Conservation (phyloP, 2,329 filamentous ascomycete genomes). For the Phaeophleospora eucalypticola region DNA sequence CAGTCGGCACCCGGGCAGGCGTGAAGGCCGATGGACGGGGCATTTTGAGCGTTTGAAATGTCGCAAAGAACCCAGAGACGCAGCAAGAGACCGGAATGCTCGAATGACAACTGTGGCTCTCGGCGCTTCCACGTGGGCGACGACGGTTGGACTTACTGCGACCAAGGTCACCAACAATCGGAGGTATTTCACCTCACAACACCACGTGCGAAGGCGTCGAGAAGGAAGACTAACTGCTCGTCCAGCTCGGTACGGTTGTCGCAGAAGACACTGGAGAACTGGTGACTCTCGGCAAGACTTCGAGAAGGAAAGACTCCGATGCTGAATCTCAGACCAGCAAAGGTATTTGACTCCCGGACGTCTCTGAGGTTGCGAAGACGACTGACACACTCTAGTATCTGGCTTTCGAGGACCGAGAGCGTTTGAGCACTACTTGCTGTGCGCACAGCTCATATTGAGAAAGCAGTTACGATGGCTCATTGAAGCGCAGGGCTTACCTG, state of each 20-base stretch:
- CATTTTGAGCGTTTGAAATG: too few relatives aligned
- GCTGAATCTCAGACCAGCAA: slow-evolving; percentile 28
- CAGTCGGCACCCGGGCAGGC: too few relatives aligned
- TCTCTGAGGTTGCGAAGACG: background rate
- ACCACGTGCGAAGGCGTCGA: background rate
- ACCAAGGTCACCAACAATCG: slow-evolving; percentile 69
- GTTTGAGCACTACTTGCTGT: slow-evolving; percentile 75
- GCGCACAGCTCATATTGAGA: slow-evolving; percentile 77
- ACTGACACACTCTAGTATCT: slow-evolving; percentile 12
- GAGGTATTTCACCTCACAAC: slow-evolving; percentile 49
- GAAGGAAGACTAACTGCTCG: background rate
- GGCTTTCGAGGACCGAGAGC: slow-evolving; percentile 62
- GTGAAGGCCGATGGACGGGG: too few relatives aligned
- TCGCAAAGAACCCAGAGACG: slow-evolving; percentile 21
- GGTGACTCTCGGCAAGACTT: slow-evolving; percentile 26
- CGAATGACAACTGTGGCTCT: slow-evolving; percentile 60
- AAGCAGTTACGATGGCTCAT: slow-evolving; percentile 76
- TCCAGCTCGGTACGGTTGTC: slow-evolving; percentile 30
- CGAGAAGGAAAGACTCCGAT: slow-evolving; percentile 27
- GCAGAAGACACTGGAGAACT: slow-evolving; percentile 32
- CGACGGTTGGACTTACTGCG: slow-evolving; percentile 73
- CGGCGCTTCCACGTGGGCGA: slow-evolving; percentile 64
- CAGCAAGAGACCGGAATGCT: slow-evolving; percentile 22
- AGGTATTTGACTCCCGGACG: slow-evolving; percentile 8
- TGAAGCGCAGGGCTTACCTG: slow-evolving; percentile 59